Evolutionary conservation across 176 grass and related monocot genomes (phyloP), one percentile per base, ranked within the genome.

Genomic region (Oryza meyeriana): DNA sequence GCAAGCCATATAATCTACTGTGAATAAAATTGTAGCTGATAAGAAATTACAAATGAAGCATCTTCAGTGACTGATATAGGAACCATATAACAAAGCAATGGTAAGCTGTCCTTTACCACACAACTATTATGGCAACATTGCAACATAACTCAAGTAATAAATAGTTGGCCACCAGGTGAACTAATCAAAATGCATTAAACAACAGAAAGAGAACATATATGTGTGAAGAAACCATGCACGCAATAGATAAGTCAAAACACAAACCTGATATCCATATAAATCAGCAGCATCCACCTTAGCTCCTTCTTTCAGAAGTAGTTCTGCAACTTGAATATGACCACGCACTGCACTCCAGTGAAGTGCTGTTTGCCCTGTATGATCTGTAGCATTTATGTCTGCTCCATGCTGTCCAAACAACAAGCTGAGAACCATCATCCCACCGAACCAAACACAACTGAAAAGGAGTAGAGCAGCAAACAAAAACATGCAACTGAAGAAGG

Each of bases 271-370:
- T 59, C 92, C 95, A 83, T 93, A 89, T 79, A 93, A 88, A 90
- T 98, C 92, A 75, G 88, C 86, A 25, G 83, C 92, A 88, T 98
- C 86, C 34, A 94, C 85, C 71, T 90, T 91, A 83, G 92, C 92
- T 55, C 95, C 95, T 94, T 98, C 92, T 89, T 94, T 98, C 64
- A 98, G 76, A 38, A 94, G 81, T 33, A 98, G 73, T 80, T 98
- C 95, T 10, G 95, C 92, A 67, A 94, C 90, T 74, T 98, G 95
- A 87, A 89, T 79, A 79, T 98, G 92, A 2, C 92, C 95, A 52
- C 92, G 88, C 61, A 98, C 92, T 64, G 95, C 90, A 72, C 95
- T 94, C 92, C 95, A 98, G 80, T 98, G 95, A 71, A 98, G 95
- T 0, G 95, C 95, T 26, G 92, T 89, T 86, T 98, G 95, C 64